A percentile compares a stretch with the other conserved stretches of the same genome.
Evolutionary conservation across 2,329 filamentous ascomycete species (phyloP).

Genomic region (Colletotrichum nymphaeae): DNA sequence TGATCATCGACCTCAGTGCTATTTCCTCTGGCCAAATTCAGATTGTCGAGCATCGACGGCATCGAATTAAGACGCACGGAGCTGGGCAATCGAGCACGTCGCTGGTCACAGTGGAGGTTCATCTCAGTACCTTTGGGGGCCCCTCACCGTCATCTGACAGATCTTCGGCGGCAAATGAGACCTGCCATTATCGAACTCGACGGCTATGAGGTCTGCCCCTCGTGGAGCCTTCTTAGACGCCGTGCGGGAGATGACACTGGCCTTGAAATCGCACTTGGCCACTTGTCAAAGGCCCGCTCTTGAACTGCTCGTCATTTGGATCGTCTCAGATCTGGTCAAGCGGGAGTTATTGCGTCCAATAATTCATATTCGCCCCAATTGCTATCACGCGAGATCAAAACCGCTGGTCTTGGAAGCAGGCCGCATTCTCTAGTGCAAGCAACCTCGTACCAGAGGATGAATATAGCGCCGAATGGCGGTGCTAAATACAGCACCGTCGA

Average conservation of each 20-base stretch:
- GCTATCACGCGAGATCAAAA: neutral
- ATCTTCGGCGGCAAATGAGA: constrained; percentile 30
- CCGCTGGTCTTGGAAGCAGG: constrained; percentile 11
- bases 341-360: constrained; percentile 15
- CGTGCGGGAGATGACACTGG: constrained; percentile 22
- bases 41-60: constrained; percentile 23
- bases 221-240: constrained; percentile 21
- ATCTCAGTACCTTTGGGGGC: neutral
- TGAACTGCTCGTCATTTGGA: constrained; percentile 21
- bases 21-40: constrained; percentile 20
- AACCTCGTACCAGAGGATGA: neutral
- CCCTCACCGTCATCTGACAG: constrained; percentile 23
- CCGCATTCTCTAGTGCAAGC: constrained; percentile 6
- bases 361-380: constrained; percentile 1
- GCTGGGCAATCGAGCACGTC: constrained; percentile 9
- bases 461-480: neutral
- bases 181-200: neutral
- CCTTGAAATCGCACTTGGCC: constrained; percentile 28
- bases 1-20: constrained; percentile 18
- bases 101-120: constrained; percentile 14
- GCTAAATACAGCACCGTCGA: neutral
- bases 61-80: constrained; percentile 16
- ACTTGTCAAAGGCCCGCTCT: constrained; percentile 25
- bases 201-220: constrained; percentile 3
- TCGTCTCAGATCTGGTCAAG: constrained; percentile 26